Conservation (phyloP, 2,329 filamentous ascomycete species). For the Akanthomyces dipterigenus region DNA sequence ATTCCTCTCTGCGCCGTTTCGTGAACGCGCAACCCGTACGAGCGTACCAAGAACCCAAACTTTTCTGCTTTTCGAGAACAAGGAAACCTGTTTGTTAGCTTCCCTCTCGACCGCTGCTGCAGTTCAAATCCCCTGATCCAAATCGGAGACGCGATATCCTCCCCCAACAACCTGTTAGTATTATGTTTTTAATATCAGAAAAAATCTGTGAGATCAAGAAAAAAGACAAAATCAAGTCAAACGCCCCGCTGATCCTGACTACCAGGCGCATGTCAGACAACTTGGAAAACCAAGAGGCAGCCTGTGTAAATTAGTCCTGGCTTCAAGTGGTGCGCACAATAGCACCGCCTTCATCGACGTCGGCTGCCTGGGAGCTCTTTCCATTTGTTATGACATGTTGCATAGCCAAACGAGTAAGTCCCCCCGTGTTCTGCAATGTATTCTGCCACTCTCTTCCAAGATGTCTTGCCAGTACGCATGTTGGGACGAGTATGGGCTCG, state of each 20-base stretch:
- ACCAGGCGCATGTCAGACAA: neutral
- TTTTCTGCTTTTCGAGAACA: neutral
- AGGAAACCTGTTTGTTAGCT: neutral
- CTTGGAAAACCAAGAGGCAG: neutral
- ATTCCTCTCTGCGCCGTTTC: neutral
- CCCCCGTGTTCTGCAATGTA: slow-evolving; percentile 46
- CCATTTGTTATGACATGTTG: slow-evolving; percentile 54
- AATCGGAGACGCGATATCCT: neutral
- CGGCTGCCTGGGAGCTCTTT: slow-evolving; percentile 29
- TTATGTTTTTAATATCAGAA: neutral
- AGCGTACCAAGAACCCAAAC: neutral
- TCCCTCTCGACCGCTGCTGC: neutral
- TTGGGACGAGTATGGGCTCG: slow-evolving; percentile 18
- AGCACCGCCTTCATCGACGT: neutral
- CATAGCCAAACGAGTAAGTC: slow-evolving; percentile 52
- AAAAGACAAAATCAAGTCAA: neutral
- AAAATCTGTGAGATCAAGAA: neutral
- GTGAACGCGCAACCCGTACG: neutral
- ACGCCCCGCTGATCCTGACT: too few relatives aligned
- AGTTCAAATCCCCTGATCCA: neutral
- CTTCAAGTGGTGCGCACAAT: neutral
- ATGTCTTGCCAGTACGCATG: slow-evolving; percentile 31
- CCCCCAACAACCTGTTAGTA: neutral
- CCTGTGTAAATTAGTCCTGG: neutral
- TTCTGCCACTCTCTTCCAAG: slow-evolving; percentile 52